These are phyloP conservation scores for Volvariella surrecta DNA, from an alignment of 1,284 basidiomycete species.

Conservation along the genomic window DNA sequence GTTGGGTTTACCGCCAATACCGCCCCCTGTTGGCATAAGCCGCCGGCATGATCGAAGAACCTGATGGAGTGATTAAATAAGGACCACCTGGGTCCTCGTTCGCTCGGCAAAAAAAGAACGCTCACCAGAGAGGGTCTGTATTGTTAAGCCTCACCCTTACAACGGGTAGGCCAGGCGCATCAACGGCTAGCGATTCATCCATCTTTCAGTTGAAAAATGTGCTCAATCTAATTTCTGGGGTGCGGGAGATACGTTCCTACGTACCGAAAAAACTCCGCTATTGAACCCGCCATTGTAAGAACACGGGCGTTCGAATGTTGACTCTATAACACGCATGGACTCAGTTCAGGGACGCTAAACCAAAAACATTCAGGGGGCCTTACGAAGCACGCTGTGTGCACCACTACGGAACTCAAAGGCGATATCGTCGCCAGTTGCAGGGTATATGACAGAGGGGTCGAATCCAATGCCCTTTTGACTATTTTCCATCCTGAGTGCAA, in stretches of 20 bases:
- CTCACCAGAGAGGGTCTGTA: slow-evolving; percentile 24
- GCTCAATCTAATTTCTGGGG: background rate
- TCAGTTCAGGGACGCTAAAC: background rate
- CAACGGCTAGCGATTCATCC: slow-evolving; percentile 19
- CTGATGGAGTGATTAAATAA: slow-evolving; percentile 10
- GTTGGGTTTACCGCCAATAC: slow-evolving; percentile 19
- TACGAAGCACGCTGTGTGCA: slow-evolving; percentile 26
- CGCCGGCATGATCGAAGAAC: slow-evolving; percentile 31
- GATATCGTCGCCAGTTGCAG: slow-evolving; percentile 22
- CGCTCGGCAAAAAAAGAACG: background rate
- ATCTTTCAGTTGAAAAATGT: slow-evolving; percentile 15
- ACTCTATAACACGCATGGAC: slow-evolving; percentile 16
- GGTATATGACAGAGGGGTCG: slow-evolving; percentile 27
- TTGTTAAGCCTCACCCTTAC: slow-evolving; percentile 20
- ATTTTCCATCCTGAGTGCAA: background rate
- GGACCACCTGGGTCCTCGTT: background rate
- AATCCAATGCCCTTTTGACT: slow-evolving; percentile 29
- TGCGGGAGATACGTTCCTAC: slow-evolving; percentile 2
- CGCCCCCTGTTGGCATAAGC: slow-evolving; percentile 24
- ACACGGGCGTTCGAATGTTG: slow-evolving; percentile 26
- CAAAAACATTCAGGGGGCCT: slow-evolving; percentile 7
- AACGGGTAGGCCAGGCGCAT: slow-evolving; percentile 24
- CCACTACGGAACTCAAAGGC: slow-evolving; percentile 28
- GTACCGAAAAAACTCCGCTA: slow-evolving; percentile 22
- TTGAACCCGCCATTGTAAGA: slow-evolving; percentile 23